These are phyloP conservation scores for Angophora floribunda DNA, from an alignment of 345 rosid species.

Conservation along the genomic window DNA sequence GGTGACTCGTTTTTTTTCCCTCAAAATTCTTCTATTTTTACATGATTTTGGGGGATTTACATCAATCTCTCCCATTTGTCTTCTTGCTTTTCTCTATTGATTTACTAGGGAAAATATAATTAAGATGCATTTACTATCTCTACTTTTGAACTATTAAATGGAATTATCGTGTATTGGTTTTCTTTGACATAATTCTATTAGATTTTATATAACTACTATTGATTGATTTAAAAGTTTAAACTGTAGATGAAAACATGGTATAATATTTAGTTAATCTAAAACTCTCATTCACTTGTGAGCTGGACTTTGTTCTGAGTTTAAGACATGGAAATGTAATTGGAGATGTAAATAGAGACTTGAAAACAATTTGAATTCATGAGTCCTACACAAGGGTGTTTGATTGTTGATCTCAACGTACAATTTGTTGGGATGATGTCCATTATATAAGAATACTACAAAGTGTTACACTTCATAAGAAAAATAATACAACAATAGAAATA, in stretches of 20 bases:
- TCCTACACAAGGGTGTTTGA: fast-evolving
- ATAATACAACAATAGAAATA: neutral
- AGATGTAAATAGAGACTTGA: neutral
- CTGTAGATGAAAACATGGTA: fast-evolving
- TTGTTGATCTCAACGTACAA: neutral
- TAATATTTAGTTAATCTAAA: too few relatives aligned
- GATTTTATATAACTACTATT: neutral
- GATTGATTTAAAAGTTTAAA: neutral
- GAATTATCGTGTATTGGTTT: neutral
- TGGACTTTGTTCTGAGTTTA: neutral
- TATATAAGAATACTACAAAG: neutral
- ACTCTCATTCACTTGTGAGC: neutral
- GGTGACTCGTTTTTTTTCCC: neutral
- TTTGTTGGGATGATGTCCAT: neutral
- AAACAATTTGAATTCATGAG: neutral
- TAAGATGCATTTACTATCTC: neutral
- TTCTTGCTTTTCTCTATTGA: neutral
- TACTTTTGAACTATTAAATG: neutral
- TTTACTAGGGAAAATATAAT: neutral
- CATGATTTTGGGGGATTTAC: neutral
- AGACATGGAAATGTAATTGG: neutral
- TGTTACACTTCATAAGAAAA: neutral
- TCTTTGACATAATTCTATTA: neutral
- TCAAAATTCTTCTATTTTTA: neutral
- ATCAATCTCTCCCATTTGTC: neutral